phyloP scores from a whole-genome alignment of 345 rosid genomes.

The Kernera saxatilis region DNA sequence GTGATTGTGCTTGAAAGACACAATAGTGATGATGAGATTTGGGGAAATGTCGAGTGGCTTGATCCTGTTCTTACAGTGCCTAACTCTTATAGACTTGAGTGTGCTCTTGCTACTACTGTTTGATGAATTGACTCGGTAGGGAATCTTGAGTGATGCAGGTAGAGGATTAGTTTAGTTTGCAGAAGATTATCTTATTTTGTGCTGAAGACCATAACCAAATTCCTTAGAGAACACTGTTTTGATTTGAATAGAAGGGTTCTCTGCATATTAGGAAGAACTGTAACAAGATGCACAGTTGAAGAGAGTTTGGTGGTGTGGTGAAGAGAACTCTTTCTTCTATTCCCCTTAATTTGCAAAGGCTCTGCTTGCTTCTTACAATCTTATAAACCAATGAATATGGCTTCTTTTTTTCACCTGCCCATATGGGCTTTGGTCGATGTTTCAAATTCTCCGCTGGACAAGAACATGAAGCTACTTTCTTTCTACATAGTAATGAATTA shows the following conservation, averaged over 20 bases:
- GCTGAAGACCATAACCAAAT: no score
- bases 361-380: no score
- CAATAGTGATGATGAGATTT: neutral
- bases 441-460: no score
- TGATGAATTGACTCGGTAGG: neutral
- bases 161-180: no score
- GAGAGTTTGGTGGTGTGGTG: neutral
- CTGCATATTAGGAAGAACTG: neutral
- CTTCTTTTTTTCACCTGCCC: no score
- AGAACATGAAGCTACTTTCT: neutral
- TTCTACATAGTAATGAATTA: no score
- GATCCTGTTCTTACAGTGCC: neutral
- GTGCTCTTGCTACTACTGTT: conserved; percentile 31
- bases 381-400: no score
- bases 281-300: neutral
- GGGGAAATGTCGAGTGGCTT: neutral
- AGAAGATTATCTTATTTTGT: neutral
- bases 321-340: neutral
- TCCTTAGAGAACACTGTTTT: neutral
- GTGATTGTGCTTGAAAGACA: neutral
- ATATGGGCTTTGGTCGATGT: neutral
- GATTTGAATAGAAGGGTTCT: no score
- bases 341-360: no score
- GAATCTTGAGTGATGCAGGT: neutral
- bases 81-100: neutral